A percentile compares a stretch with the other conserved stretches of the same genome.
Conservation (phyloP, 2,329 filamentous ascomycete species). For the Sporothrix globosa region DNA sequence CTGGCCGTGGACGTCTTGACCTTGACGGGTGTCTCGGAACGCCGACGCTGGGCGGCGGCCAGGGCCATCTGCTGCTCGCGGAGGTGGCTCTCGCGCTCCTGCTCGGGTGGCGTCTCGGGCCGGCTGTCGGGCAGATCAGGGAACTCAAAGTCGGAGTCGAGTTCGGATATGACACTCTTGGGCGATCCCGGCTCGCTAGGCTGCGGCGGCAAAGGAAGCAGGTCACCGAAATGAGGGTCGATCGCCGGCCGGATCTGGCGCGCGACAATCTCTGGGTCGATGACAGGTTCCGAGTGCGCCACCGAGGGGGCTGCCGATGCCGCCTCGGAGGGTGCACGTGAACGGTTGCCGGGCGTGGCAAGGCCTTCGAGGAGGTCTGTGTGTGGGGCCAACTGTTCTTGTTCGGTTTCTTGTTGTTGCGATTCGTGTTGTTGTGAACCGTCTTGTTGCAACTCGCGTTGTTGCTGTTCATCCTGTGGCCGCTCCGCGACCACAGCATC, state of each 20-base stretch:
- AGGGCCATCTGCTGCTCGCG: slow-evolving; percentile 44
- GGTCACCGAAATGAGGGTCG: slow-evolving; percentile 67
- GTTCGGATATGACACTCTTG: slow-evolving; percentile 33
- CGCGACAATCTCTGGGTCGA: slow-evolving; percentile 62
- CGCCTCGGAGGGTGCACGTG: neutral
- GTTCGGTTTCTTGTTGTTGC: neutral
- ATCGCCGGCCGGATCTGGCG: slow-evolving; percentile 66
- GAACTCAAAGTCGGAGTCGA: slow-evolving; percentile 46
- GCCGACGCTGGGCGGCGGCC: slow-evolving; percentile 50
- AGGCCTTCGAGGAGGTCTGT: neutral
- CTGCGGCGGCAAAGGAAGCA: slow-evolving; percentile 66
- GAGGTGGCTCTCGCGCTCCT: slow-evolving; percentile 45
- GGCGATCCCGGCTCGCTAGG: slow-evolving; percentile 62
- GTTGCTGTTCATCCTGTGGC: neutral
- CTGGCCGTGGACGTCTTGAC: slow-evolving; percentile 54
- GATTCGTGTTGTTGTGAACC: neutral
- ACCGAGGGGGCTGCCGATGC: slow-evolving; percentile 20
- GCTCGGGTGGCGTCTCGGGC: slow-evolving; percentile 58
- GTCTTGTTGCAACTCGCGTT: neutral
- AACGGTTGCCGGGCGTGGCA: slow-evolving; percentile 1
- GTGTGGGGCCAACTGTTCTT: neutral
- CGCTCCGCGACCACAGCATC: neutral
- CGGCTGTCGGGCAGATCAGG: slow-evolving; percentile 64
- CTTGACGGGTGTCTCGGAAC: slow-evolving; percentile 52
- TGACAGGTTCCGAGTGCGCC: slow-evolving; percentile 42